These are phyloP conservation scores for Imleria badia DNA, from an alignment of 768 basidiomycete genomes.

Conservation along the genomic window DNA sequence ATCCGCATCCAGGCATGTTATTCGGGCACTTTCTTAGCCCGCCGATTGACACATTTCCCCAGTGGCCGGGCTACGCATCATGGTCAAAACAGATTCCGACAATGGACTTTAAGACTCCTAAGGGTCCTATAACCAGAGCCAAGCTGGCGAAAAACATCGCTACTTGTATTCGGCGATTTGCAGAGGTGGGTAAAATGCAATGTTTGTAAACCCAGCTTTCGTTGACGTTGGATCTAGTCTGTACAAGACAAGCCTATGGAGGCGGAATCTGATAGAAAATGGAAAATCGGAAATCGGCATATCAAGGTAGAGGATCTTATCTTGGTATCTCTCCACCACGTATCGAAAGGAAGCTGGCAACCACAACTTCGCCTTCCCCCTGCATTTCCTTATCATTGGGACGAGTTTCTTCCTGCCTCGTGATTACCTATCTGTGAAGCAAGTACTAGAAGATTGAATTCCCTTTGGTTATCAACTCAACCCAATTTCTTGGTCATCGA, in stretches of 20 bases:
- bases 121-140: slow-evolving; percentile 70
- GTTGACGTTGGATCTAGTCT: slow-evolving; percentile 38
- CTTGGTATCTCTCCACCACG: slow-evolving; percentile 78
- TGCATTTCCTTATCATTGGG: neutral
- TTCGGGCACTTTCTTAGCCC: neutral
- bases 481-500: neutral
- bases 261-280: slow-evolving; percentile 58
- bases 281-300: slow-evolving; percentile 58
- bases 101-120: slow-evolving; percentile 76
- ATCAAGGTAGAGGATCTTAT: slow-evolving; percentile 67
- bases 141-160: slow-evolving; percentile 82
- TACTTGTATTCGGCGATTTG: slow-evolving; percentile 71
- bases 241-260: slow-evolving; percentile 54
- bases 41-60: slow-evolving; percentile 1
- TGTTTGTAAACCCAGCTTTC: neutral
- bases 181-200: slow-evolving; percentile 40
- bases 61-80: slow-evolving; percentile 81
- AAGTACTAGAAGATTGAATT: neutral
- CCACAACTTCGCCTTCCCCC: slow-evolving; percentile 61
- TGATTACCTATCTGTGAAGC: neutral
- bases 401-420: neutral
- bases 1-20: slow-evolving; percentile 67
- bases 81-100: slow-evolving; percentile 85
- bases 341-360: slow-evolving; percentile 82
- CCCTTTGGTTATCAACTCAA: neutral